Base-by-base conservation (phyloP, 352 stramenopile species). In the Pseudoperonospora humuli region DNA sequence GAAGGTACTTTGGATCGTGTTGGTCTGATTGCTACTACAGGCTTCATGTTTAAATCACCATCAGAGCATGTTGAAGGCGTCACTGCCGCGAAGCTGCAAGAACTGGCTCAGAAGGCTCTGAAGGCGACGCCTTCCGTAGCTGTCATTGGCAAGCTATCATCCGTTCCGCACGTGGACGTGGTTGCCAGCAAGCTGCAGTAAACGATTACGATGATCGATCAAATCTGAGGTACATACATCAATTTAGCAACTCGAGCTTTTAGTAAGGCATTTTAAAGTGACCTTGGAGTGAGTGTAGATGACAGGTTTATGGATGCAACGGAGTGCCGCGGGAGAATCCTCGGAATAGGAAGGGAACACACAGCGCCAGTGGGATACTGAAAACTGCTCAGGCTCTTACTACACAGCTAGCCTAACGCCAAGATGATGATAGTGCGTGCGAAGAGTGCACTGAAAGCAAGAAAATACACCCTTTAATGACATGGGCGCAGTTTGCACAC, bases 181-280 rank as follows among this genome's bases (percentile, higher is more conserved):
- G 45, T 93, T 45, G 49, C 77, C 34, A 67, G 61, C 61, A 86
- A 91, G 67, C 74, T 93, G 49, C 64, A 85, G 61, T 93, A 89
- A 67, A 71, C 13, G n/a, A 45, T 27, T 17, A 41, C 34, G 54
- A 49, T 6, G 32, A 54, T 48, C 25, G 48, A 61, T 53, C 45
- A 67, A 55, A 39, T 61, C 38, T 60, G 49, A 67, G 47, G 53
- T 66, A 56, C 52, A 53, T 57, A 51, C 50, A 67, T 57, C 51
- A 67, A 31, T 50, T 50, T 52, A 60, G 20, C 46, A 45, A 39
- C 35, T 39, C 23, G 45, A 56, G 48, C 43, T 54, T 54, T 50
- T 50, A 39, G 53, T 56, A 27, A 53, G 15, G 40, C 42, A 58
- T 39, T 41, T 58, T 51, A 50, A 53, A 49, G 45, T 63, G 49